Evolutionary conservation across 164 flowering plant species (phyloP), one percentile per base, ranked within the genome.

Genomic region (Piper betle): DNA sequence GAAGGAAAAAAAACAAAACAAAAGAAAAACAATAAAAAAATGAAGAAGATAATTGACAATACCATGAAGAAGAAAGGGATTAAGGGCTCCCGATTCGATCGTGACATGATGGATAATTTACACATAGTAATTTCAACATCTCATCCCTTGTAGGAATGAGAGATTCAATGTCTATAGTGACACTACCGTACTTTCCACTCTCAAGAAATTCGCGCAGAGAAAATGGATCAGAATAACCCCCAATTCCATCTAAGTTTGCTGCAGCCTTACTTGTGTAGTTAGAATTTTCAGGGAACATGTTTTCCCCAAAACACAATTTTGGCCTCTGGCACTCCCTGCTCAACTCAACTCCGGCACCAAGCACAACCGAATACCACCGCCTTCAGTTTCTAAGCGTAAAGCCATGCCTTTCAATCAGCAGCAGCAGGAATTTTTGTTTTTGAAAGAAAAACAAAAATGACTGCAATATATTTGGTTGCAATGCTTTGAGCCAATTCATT

Each of bases 101-200:
- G 38, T 16, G 12, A 12, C 25, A 55, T 40, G 75, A 15, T n/a
- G 74, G 62, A 55, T 54, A 56, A 13, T 38, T 33, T 55, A 65
- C 62, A 53, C 52, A 48, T 9, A 63, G n/a, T 15, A 40, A 33
- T 37, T 46, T 55, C 38, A 67, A 10, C 16, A 72, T 1, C 48
- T 72, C 59, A 67, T 50, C 56, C 48, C 64, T 63, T 13, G 68
- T 69, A 52, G 69, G 64, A 62, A 53, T 7, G 58, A 79, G 72
- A 3, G 61, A 77, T 63, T 68, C 66, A 37, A 81, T 67, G 0
- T 76, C 82, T 62, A 71, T 72, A 6, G 79, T 73, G 3, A 70
- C 84, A 76, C 84, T 79, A 20, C 87, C 84, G 73, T 59, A 80
- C 53, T 67, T 74, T 5, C 76, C 73, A 42, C 46, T 62, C 25